Evolutionary conservation across 2,329 filamentous ascomycete genomes (phyloP).

Genomic region (Amauroascus verrucosus): DNA sequence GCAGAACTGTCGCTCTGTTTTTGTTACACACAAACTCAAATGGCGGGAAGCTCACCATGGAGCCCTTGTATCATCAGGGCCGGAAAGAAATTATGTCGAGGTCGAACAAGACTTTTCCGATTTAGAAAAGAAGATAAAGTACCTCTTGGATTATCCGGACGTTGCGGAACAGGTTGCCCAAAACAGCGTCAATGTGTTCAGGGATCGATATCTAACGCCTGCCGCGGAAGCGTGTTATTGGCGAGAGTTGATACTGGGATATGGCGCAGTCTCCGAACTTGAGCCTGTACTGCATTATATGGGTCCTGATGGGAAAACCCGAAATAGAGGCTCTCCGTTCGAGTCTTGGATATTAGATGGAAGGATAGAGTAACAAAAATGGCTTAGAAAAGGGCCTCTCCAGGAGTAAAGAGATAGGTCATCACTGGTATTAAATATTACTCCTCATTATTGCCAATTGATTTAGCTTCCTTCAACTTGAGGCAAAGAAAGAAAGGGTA

Average conservation of each 20-base stretch:
- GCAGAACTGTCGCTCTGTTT: slow-evolving; percentile 42
- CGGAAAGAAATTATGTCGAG: slow-evolving; percentile 42
- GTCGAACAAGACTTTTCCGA: slow-evolving; percentile 49
- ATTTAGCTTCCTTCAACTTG: not conserved
- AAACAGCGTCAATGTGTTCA: slow-evolving; percentile 40
- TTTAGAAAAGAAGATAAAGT: slow-evolving; percentile 36
- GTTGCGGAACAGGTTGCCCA: slow-evolving; percentile 42
- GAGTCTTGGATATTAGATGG: slow-evolving; percentile 32
- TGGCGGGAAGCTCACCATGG: slow-evolving; percentile 43
- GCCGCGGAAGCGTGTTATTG: slow-evolving; percentile 49
- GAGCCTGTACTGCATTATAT: slow-evolving; percentile 29
- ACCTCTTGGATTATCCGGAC: slow-evolving; percentile 35
- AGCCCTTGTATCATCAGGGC: slow-evolving; percentile 36
- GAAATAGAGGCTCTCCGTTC: slow-evolving; percentile 30
- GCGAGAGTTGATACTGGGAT: slow-evolving; percentile 38
- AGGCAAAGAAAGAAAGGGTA: not conserved
- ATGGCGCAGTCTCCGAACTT: slow-evolving; percentile 33
- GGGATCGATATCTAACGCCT: slow-evolving; percentile 45
- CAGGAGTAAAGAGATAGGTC: not conserved
- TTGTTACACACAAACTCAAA: slow-evolving; percentile 40
- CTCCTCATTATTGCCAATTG: not conserved
- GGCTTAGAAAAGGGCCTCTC: not conserved
- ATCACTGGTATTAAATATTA: slow-evolving; percentile 3
- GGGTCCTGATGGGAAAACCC: slow-evolving; percentile 22
- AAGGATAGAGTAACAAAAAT: slow-evolving; percentile 1